phyloP scores from a whole-genome alignment of 2,329 filamentous ascomycete species.

The Talaromyces amestolkiae region DNA sequence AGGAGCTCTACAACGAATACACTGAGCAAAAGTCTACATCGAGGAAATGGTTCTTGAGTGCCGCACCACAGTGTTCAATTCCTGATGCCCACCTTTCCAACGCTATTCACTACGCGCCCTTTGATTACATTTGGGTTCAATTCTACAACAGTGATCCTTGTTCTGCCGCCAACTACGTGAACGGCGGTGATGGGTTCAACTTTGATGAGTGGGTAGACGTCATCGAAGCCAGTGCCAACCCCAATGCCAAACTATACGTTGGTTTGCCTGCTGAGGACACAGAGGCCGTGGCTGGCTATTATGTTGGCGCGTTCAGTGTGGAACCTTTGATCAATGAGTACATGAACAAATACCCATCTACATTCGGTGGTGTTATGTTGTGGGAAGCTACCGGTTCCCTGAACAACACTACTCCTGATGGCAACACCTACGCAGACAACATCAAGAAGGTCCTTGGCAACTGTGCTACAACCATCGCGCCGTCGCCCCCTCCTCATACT shows the following conservation, averaged over 20 bases:
- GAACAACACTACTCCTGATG: slow-evolving; percentile 20
- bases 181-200: slow-evolving; percentile 27
- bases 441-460: slow-evolving; percentile 22
- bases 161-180: slow-evolving; percentile 29
- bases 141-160: slow-evolving; percentile 55
- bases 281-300: slow-evolving; percentile 32
- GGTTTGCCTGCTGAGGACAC: slow-evolving; percentile 46
- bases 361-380: slow-evolving; percentile 60
- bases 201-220: slow-evolving; percentile 47
- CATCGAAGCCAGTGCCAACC: slow-evolving; percentile 39
- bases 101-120: slow-evolving; percentile 45
- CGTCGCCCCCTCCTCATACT: slow-evolving; percentile 11
- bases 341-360: slow-evolving; percentile 28
- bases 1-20: slow-evolving; percentile 38
- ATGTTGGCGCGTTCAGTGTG: slow-evolving; percentile 49
- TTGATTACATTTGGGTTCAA: slow-evolving; percentile 57
- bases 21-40: slow-evolving; percentile 23
- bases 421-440: slow-evolving; percentile 22
- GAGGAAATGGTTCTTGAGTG: slow-evolving; percentile 50
- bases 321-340: slow-evolving; percentile 45
- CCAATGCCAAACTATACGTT: slow-evolving; percentile 53
- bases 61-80: slow-evolving; percentile 51
- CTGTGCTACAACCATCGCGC: slow-evolving; percentile 22
- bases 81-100: slow-evolving; percentile 49
- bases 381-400: slow-evolving; percentile 49